Evolutionary conservation across 2,329 filamentous ascomycete genomes (phyloP), one percentile per base, ranked within the genome.

Genomic region (Colletotrichum liaoningense): DNA sequence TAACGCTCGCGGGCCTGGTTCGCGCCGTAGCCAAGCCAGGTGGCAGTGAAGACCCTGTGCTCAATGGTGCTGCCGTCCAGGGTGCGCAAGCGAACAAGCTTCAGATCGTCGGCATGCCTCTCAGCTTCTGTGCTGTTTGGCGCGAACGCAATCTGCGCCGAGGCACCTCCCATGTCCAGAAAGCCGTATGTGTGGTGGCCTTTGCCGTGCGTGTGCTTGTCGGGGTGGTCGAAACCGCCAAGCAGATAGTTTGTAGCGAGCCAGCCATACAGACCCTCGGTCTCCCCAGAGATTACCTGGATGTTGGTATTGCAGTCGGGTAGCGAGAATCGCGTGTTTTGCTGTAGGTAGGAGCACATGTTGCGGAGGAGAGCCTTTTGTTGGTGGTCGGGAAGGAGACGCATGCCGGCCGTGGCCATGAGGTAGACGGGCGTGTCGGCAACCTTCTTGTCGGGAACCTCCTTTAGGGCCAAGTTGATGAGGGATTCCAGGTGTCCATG

Each of bases 11-110:
- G 91, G 5, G 97, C 97, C 84, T 98, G 93, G 76, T 98, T 97
- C 35, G 97, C 96, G n/a, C 97, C 97, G 80, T 98, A 99, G 0
- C 96, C 96, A 6, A 99, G 88, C 97, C 97, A 99, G 0, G 97
- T 98, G 1, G 96, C 95, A 0, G 97, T 95, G 80, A 99, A 99
- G 3, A 99, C 94, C 76, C 90, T 92, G 84, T 98, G 94, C 79
- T 99, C 97, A 60, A 92, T 84, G 0, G 92, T 84, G 1, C 90
- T 87, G 11, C 97, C 97, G 80, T 97, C 92, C 24, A 98, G 83
- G 3, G 92, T 97, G 75, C 97, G 91, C 84, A 99, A 86, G 62
- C 97, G 92, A 72, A 99, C 84, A 16, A 98, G 83, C 76, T 95
- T 98, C 68, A 99, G 85, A 80, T 98, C 95, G 75, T 98, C 90